Evolutionary conservation across 192 early-diverging fungal genomes (phyloP).

Genomic region (Chytriomyces confervae): DNA sequence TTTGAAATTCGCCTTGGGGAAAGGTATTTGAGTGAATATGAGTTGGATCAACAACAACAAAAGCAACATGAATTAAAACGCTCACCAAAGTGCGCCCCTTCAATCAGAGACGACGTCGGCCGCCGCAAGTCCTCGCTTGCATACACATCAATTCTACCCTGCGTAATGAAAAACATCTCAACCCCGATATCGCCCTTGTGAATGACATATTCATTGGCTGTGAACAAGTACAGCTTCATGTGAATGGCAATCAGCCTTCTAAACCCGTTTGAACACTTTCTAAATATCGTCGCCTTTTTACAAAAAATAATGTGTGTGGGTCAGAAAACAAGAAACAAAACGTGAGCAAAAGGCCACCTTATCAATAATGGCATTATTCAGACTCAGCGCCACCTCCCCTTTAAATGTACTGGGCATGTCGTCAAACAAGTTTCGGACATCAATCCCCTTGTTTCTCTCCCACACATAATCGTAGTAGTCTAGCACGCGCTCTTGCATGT

Average conservation of each 20-base stretch:
- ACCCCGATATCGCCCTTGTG: conserved; percentile 50
- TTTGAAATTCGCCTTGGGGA: conserved; percentile 51
- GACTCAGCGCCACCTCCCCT: conserved; percentile 56
- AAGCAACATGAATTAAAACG: conserved; percentile 7
- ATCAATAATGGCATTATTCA: conserved; percentile 58
- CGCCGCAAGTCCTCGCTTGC: conserved; percentile 39
- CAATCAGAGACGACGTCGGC: conserved; percentile 50
- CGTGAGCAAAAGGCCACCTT: conserved; percentile 37
- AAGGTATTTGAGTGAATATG: neutral
- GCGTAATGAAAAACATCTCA: conserved; percentile 60
- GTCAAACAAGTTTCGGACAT: conserved; percentile 50
- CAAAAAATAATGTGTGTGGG: neutral
- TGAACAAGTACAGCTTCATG: conserved; percentile 57
- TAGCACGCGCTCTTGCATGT: conserved; percentile 57
- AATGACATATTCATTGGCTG: conserved; percentile 58
- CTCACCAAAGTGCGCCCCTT: conserved; percentile 57
- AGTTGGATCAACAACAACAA: neutral
- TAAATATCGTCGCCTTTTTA: conserved; percentile 48
- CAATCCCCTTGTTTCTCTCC: conserved; percentile 59
- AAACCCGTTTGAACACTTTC: conserved; percentile 53
- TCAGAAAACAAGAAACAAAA: neutral
- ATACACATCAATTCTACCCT: conserved; percentile 56
- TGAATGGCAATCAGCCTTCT: conserved; percentile 52
- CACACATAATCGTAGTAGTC: conserved; percentile 61
- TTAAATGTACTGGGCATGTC: conserved; percentile 58